Evolutionary conservation across 2,329 filamentous ascomycete genomes (phyloP), one percentile per base, ranked within the genome.

Genomic region (Leptographium flavum): DNA sequence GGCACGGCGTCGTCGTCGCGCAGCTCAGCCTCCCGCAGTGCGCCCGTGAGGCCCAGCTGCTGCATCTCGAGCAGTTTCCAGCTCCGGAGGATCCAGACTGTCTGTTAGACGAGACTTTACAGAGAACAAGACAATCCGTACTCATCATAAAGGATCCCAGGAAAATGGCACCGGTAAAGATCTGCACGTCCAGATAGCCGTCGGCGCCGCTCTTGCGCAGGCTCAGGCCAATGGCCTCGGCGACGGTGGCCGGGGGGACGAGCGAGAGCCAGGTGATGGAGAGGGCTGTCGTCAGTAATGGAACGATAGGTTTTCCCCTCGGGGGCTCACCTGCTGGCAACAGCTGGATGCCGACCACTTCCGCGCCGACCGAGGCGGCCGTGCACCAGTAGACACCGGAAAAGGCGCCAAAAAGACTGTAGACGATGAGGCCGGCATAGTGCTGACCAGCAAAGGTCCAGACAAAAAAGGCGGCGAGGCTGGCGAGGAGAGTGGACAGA

Each of bases 251-350:
- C 1, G 84, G 85, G 10, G 86, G 58, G 6, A 81, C 74, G 15
- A 90, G 69, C 5, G 78, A 67, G 23, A 88, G 56, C 84, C 84
- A 90, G 17, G 78, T 72, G n/a, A 90, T 68, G 44, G 76, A 83
- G 33, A 90, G 61, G 0, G 66, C 27, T 28, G 27, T 8, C 2
- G 27, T 5, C 3, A 9, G 3, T 28, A 28, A 9, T 8, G 27
- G 27, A 8, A 3, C 27, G 27, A 28, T 4, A 7, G 8, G 13
- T 28, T n/a, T n/a, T n/a, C n/a, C n/a, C n/a, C n/a, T n/a, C n/a
- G n/a, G n/a, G n/a, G n/a, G n/a, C 27, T 28, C 5, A 28, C 27
- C 73, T 14, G 80, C 76, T 1, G 84, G 81, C 2, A 88, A 67
- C 38, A 82, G 63, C 47, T 72, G 71, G 5, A 90, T 59, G 0